Conservation (phyloP, 345 rosid species). For the Gossypium rotundifolium region DNA sequence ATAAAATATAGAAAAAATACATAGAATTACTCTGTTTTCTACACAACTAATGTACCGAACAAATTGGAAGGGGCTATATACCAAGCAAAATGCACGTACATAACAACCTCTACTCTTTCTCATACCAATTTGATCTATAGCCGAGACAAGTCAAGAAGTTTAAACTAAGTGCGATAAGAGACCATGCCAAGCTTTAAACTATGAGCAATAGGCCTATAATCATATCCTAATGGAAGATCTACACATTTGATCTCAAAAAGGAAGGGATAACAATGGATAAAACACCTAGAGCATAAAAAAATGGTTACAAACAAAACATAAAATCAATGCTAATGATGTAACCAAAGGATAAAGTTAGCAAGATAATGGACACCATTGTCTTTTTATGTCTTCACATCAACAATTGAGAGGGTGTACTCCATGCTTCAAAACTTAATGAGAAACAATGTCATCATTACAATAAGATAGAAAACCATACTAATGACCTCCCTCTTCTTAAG, state of each 20-base stretch:
- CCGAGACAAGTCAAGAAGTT: neutral
- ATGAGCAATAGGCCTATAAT: neutral
- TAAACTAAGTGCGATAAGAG: neutral
- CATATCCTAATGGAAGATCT: neutral
- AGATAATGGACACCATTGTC: neutral
- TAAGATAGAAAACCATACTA: neutral
- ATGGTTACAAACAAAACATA: neutral
- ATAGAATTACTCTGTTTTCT: no score
- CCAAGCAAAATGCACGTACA: neutral
- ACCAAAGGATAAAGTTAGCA: neutral
- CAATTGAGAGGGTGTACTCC: neutral
- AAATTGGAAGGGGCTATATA: neutral
- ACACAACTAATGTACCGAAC: neutral
- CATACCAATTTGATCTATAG: neutral
- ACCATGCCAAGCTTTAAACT: neutral
- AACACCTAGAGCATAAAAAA: neutral
- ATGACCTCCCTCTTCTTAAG: neutral
- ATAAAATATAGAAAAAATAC: no score
- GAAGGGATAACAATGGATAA: neutral
- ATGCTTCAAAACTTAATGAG: neutral
- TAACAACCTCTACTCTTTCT: neutral
- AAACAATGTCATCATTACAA: neutral
- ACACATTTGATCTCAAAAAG: neutral
- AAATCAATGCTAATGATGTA: neutral
- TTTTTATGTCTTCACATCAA: neutral